phyloP scores from a whole-genome alignment of 768 basidiomycete genomes.

The Lanmaoa rubissima region DNA sequence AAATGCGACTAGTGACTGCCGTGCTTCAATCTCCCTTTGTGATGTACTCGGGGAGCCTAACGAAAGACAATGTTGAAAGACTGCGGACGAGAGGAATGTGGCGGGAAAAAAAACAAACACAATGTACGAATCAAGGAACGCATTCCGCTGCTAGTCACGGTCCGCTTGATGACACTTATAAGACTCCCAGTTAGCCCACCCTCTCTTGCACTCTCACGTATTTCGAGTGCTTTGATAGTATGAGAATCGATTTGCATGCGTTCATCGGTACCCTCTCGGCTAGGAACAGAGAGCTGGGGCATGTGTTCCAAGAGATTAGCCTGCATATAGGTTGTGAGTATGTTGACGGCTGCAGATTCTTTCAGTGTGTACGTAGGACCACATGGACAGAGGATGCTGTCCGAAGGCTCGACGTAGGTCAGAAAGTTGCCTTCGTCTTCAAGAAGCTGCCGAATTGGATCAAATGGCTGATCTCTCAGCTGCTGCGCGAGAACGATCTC shows the following conservation, averaged over 20 bases:
- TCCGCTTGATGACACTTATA: conserved; percentile 71
- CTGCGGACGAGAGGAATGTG: conserved; percentile 1
- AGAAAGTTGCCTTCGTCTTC: conserved; percentile 54
- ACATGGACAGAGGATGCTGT: not conserved
- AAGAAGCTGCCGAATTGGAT: conserved; percentile 50
- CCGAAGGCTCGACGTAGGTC: conserved; percentile 41
- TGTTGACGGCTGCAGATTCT: conserved; percentile 56
- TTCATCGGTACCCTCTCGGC: conserved; percentile 48
- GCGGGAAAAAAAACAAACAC: conserved; percentile 46
- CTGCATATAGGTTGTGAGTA: conserved; percentile 65
- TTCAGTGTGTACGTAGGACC: conserved; percentile 22
- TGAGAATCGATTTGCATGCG: conserved; percentile 91
- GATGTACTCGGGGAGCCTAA: conserved; percentile 86
- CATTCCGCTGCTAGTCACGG: conserved; percentile 73
- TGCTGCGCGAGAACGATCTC: conserved; percentile 70
- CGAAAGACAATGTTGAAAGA: conserved; percentile 13
- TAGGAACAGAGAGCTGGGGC: conserved; percentile 60
- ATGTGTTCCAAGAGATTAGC: conserved; percentile 74
- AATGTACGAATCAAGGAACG: conserved; percentile 75
- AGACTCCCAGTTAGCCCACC: conserved; percentile 74
- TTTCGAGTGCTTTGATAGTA: conserved; percentile 86
- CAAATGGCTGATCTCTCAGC: conserved; percentile 35
- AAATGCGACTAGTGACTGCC: conserved; percentile 75
- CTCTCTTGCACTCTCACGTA: conserved; percentile 71
- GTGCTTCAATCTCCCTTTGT: conserved; percentile 62